phyloP scores from a whole-genome alignment of 371 early-diverging fungal species.

The Mortierella sp. region DNA sequence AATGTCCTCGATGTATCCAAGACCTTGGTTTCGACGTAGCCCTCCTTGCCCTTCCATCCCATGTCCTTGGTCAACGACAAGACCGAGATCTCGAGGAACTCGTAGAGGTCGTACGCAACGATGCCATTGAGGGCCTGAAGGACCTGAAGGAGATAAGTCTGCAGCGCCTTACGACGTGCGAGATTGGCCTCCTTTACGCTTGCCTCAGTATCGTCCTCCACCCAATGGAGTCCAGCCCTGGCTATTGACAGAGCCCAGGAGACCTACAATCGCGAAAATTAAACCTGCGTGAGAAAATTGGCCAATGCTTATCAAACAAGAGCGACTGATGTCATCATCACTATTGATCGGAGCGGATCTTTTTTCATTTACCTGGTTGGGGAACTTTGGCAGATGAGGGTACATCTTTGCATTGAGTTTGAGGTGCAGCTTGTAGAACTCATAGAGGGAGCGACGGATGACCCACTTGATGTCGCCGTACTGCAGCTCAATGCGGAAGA shows the following conservation, averaged over 20 bases:
- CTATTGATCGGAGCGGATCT: not conserved
- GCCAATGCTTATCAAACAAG: no score
- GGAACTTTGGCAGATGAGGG: conserved; percentile 66
- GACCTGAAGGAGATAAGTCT: conserved; percentile 71
- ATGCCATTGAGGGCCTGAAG: conserved; percentile 72
- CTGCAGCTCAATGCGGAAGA: conserved; percentile 80
- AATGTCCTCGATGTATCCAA: conserved; percentile 58
- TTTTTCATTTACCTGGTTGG: conserved; percentile 57
- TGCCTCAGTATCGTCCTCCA: conserved; percentile 1
- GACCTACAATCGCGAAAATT: conserved; percentile 14
- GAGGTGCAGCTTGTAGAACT: conserved; percentile 80
- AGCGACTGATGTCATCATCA: not conserved
- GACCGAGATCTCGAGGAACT: conserved; percentile 84
- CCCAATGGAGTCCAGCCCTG: conserved; percentile 27
- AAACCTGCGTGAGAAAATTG: not conserved
- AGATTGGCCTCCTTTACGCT: conserved; percentile 58
- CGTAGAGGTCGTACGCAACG: conserved; percentile 81
- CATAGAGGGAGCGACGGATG: conserved; percentile 76
- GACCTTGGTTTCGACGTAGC: conserved; percentile 73
- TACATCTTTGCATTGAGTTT: conserved; percentile 65
- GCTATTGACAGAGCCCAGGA: conserved; percentile 35
- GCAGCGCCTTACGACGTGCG: conserved; percentile 72
- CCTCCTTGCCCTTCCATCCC: conserved; percentile 91
- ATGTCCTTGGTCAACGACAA: conserved; percentile 82
- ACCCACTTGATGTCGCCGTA: conserved; percentile 89